Base-by-base conservation (phyloP, 164 flowering plant genomes). In the Aristolochia californica region DNA sequence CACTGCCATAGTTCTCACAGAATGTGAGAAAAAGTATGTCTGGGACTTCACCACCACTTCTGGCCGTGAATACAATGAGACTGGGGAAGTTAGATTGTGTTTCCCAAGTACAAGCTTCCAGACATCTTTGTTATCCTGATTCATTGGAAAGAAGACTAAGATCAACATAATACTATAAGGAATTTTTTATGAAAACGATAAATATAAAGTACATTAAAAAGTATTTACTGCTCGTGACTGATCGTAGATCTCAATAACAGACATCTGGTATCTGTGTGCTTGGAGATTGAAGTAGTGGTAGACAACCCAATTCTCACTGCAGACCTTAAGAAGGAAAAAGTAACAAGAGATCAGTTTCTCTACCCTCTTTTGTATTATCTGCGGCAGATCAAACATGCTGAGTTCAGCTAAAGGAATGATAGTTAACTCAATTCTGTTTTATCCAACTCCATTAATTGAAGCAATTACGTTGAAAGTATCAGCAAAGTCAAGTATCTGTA, bases 261-360 rank as follows among this genome's bases (percentile, higher is more conserved):
- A 80, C 88, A 93, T 89, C 81, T 94, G 97, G 67, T 81, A 87
- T 86, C 95, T 75, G 71, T 94, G 96, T 34, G 96, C 99, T 76
- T 88, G 80, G 55, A 94, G 88, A 77, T 90, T 90, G 62, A 94
- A 94, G 74, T 94, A 94, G 79, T 94, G 99, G 76, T 94, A 94
- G 61, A 94, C 86, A 66, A 89, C 87, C 97, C 99, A 94, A 68
- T 94, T 94, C 82, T 94, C 99, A 65, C 97, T 87, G 65, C 90
- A 68, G 48, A 86, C 93, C 99, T 94, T 66, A 71, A 76, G 21
- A 66, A 5, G 60, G 68, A 61, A n/a, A 5, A 62, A 56, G 14
- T 47, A 58, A 45, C 17, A 54, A 1, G 56, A 58, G 50, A 34
- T 47, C 40, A 61, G 34, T 34, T 34, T 34, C 40, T 34, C 40